These are phyloP conservation scores for Verticillium alfalfae DNA, from an alignment of 2,329 filamentous ascomycete genomes.

Conservation along the genomic window DNA sequence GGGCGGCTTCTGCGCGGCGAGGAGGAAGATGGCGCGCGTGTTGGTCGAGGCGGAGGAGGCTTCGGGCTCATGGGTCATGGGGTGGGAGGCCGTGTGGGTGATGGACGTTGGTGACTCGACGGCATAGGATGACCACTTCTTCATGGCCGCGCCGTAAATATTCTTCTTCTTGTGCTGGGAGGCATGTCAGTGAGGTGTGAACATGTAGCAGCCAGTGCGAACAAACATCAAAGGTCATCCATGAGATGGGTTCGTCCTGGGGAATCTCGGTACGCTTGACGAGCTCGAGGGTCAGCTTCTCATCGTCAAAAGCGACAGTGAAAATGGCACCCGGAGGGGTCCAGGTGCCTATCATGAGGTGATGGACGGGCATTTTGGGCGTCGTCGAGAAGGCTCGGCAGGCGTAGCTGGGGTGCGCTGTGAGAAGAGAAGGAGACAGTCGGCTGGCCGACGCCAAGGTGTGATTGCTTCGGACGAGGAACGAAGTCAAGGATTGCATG, in stretches of 20 bases:
- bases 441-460: not conserved
- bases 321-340: conserved; percentile 86
- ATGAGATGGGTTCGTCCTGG: conserved; percentile 81
- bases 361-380: conserved; percentile 66
- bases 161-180: conserved; percentile 71
- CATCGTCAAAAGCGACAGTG: conserved; percentile 82
- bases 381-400: not conserved
- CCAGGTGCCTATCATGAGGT: conserved; percentile 91
- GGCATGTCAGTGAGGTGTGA: not conserved
- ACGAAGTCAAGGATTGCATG: not conserved
- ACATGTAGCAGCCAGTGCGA: not conserved
- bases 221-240: conserved; percentile 85
- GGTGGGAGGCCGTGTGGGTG: conserved; percentile 66
- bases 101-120: conserved; percentile 74
- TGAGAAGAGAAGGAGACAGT: not conserved
- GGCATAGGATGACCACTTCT: conserved; percentile 82
- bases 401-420: not conserved
- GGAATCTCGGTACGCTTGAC: conserved; percentile 79
- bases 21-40: conserved; percentile 83
- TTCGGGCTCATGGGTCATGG: conserved; percentile 67
- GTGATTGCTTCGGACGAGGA: not conserved
- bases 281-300: conserved; percentile 66
- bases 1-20: conserved; percentile 71
- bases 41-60: conserved; percentile 68
- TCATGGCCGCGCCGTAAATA: conserved; percentile 87